Percentiles rank a stretch among this genome's conserved stretches.
Evolutionary conservation across 2,329 filamentous ascomycete genomes (phyloP).

Genomic region (Penicillium sp.): DNA sequence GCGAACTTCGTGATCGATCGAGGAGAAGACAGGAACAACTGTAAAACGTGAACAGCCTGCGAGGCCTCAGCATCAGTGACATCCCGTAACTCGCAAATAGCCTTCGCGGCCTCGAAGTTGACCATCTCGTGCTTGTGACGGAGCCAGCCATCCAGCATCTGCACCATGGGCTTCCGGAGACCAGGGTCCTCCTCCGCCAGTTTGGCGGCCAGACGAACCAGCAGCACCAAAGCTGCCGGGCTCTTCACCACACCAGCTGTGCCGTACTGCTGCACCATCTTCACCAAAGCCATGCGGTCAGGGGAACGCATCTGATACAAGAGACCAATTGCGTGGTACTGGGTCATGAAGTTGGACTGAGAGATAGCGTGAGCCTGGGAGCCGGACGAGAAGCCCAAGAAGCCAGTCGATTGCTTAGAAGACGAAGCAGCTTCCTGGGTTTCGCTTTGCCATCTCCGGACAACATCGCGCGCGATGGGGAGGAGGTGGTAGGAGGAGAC

Average conservation of each 20-base stretch:
- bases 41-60: constrained; percentile 90
- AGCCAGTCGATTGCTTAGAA: constrained; percentile 83
- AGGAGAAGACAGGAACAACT: constrained; percentile 94
- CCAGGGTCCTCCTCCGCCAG: constrained; percentile 89
- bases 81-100: constrained; percentile 92
- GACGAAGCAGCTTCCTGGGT: constrained; percentile 94
- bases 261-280: constrained; percentile 99
- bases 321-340: constrained; percentile 97
- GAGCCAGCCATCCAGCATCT: constrained; percentile 92
- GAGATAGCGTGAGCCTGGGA: constrained; percentile 67
- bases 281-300: constrained; percentile 96
- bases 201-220: constrained; percentile 90
- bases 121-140: constrained; percentile 99
- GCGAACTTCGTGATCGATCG: constrained; percentile 97
- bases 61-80: constrained; percentile 88
- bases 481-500: constrained; percentile 98
- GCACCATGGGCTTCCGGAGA: constrained; percentile 93
- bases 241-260: constrained; percentile 90
- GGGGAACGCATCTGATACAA: constrained; percentile 97
- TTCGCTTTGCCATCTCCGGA: constrained; percentile 97
- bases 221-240: constrained; percentile 85
- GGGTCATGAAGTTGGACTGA: constrained; percentile 94
- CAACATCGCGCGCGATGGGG: constrained; percentile 91
- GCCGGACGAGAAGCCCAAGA: constrained; percentile 87
- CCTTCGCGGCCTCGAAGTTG: constrained; percentile 98